A percentile compares a stretch with the other conserved stretches of the same genome.
Conservation (phyloP, 2,329 filamentous ascomycete species). For the Ophiostoma ips region DNA sequence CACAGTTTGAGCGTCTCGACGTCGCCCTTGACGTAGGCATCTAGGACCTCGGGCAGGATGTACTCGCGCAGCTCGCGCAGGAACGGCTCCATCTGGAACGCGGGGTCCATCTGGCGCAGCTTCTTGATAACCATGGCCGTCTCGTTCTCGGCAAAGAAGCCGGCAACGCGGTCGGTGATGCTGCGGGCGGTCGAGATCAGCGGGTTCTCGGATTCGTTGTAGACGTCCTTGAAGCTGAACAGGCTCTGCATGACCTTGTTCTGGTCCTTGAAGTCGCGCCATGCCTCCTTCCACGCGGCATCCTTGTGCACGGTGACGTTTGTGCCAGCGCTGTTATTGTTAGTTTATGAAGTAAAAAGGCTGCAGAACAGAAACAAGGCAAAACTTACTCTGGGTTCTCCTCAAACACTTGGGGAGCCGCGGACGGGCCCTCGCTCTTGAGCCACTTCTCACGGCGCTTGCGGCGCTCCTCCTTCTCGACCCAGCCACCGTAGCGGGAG, state of each 20-base stretch:
- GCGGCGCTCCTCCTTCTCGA: conserved; percentile 87
- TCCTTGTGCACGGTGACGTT: conserved; percentile 95
- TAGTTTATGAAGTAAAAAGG: background rate
- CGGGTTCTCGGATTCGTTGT: conserved; percentile 95
- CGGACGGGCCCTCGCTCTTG: conserved; percentile 40
- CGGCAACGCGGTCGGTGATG: conserved; percentile 82
- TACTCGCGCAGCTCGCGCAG: conserved; percentile 92
- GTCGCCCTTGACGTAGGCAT: conserved; percentile 96
- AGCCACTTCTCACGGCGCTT: conserved; percentile 64
- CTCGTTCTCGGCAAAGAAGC: conserved; percentile 98
- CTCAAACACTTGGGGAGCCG: conserved; percentile 45
- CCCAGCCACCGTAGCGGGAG: conserved; percentile 89
- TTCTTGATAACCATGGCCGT: conserved; percentile 96
- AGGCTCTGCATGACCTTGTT: conserved; percentile 79
- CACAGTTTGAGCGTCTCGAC: conserved; percentile 81
- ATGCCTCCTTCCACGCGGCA: conserved; percentile 94
- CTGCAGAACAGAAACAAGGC: conserved; percentile 26
- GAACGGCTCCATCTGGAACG: conserved; percentile 91
- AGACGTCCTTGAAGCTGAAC: conserved; percentile 73
- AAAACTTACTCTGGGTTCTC: conserved; percentile 75
- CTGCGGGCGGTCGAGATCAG: conserved; percentile 83
- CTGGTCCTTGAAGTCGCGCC: conserved; percentile 85
- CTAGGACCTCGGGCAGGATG: conserved; percentile 90
- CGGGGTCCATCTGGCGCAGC: conserved; percentile 89
- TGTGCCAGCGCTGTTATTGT: conserved; percentile 60